Percentiles rank a stretch among this genome's conserved stretches.
Evolutionary conservation across 805 yeast genomes (phyloP).

Genomic region (Wickerhamomyces queroliae): DNA sequence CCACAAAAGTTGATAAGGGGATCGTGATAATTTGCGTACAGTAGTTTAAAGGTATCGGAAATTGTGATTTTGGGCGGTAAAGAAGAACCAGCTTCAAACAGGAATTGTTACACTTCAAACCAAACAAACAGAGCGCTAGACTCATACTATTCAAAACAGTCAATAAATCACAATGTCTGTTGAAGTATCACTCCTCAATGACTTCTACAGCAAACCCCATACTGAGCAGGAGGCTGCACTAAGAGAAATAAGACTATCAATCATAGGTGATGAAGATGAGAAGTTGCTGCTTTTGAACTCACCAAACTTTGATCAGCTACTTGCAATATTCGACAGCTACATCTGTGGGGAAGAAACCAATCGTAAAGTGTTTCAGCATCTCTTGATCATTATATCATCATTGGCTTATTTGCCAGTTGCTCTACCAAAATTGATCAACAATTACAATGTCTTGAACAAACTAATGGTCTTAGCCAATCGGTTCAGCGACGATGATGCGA

Average conservation of each 20-base stretch:
- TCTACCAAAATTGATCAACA: conserved; percentile 6
- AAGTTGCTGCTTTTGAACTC: conserved; percentile 5
- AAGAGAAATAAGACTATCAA: conserved; percentile 11
- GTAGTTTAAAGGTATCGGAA: too few species aligned
- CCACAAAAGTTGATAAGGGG: too few species aligned
- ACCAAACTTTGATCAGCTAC: not conserved
- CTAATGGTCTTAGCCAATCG: conserved; percentile 9
- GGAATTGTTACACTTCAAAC: too few species aligned
- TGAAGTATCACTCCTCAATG: not conserved
- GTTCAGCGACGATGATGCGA: conserved; percentile 1
- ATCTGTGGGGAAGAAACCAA: conserved; percentile 1
- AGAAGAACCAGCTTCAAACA: too few species aligned
- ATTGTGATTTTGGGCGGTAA: too few species aligned
- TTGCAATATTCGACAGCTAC: not conserved
- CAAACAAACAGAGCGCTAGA: too few species aligned
- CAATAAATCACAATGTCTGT: not conserved
- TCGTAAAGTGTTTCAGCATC: conserved; percentile 8
- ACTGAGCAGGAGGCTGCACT: conserved; percentile 1
- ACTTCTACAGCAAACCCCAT: not conserved
- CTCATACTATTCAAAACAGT: too few species aligned
- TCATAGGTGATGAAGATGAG: conserved; percentile 20
- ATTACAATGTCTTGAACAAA: conserved; percentile 5
- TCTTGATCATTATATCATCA: conserved; percentile 18
- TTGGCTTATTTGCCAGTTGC: conserved; percentile 6
- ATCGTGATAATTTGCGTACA: too few species aligned